A percentile compares a stretch with the other conserved stretches of the same genome.
Evolutionary conservation across 805 yeast species (phyloP).

Genomic region (Starmerella sirachaensis): DNA sequence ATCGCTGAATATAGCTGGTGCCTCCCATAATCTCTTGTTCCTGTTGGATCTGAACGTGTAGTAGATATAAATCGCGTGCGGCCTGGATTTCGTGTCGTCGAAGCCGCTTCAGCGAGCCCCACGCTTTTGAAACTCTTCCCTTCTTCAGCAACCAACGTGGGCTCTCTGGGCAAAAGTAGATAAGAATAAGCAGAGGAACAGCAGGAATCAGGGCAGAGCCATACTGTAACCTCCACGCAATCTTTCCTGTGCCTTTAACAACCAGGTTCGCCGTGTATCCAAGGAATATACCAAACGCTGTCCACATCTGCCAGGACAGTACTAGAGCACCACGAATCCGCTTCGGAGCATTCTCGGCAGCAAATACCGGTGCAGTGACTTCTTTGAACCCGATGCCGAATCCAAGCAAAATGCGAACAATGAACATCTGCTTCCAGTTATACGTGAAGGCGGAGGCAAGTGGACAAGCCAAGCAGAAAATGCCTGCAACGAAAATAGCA

Average conservation of each 20-base stretch:
- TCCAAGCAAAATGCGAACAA: conserved; percentile 51
- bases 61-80: conserved; percentile 54
- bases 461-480: conserved; percentile 48
- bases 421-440: conserved; percentile 48
- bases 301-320: conserved; percentile 63
- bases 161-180: conserved; percentile 3
- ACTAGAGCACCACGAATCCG: conserved; percentile 51
- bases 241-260: conserved; percentile 33
- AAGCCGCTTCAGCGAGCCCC: conserved; percentile 36
- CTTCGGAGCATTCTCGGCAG: conserved; percentile 56
- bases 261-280: conserved; percentile 33
- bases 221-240: conserved; percentile 43
- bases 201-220: conserved; percentile 47
- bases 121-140: conserved; percentile 39
- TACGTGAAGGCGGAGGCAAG: conserved; percentile 50
- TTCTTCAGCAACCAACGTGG: conserved; percentile 58
- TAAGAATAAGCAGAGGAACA: conserved; percentile 1
- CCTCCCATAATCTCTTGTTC: conserved; percentile 39
- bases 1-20: conserved; percentile 15
- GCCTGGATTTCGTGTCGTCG: conserved; percentile 42
- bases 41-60: conserved; percentile 40
- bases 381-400: conserved; percentile 57
- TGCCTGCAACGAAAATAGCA: conserved; percentile 28
- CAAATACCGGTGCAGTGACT: conserved; percentile 55
- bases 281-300: conserved; percentile 62